Base-by-base conservation (phyloP, 1,284 basidiomycete species). In the Apiotrichum porosum region DNA sequence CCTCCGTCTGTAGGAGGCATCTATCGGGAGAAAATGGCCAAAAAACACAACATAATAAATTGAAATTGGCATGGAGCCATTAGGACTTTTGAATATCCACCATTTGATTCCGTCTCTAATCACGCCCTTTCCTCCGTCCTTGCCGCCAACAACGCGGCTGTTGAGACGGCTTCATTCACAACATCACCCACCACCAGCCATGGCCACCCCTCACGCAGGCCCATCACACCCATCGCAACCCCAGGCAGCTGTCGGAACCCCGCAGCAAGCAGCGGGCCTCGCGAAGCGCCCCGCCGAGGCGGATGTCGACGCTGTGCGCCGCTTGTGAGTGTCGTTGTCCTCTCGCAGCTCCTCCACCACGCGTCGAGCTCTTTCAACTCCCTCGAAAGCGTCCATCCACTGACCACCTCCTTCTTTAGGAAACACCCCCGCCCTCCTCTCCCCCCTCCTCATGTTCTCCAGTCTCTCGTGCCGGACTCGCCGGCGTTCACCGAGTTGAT, bases 401-500 rank as follows among this genome's bases (percentile, higher is more conserved):
- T n/a, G n/a, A n/a, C n/a, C n/a, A n/a, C n/a, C n/a, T n/a, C n/a
- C n/a, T n/a, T n/a, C n/a, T 19, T 5, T 44, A 66, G 69, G 18
- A 69, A 68, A 51, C 54, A 60, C 24, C 45, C 61, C 2, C 60
- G 67, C n/a, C 61, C 65, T 9, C 68, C 68, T 6, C 63, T 74
- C 18, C 72, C 72, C 2, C 71, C 72, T 26, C 70, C 72, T 13
- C 69, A 74, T 42, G 54, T 74, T 23, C 61, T 73, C 15, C 59
- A 66, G 26, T 49, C 57, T 6, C 65, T 73, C 31, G 70, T 92
- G 61, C 79, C 84, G 17, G 85, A 94, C 71, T 88, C 88, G 19
- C 79, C 79, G 45, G 87, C 94, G 79, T 97, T 97, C 72, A 80
- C 83, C 49, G 83, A 88, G 62, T 77, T 97, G 26, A 76, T 93